These are phyloP conservation scores for Saturnispora saitoi DNA, from an alignment of 805 yeast species.

Conservation along the genomic window DNA sequence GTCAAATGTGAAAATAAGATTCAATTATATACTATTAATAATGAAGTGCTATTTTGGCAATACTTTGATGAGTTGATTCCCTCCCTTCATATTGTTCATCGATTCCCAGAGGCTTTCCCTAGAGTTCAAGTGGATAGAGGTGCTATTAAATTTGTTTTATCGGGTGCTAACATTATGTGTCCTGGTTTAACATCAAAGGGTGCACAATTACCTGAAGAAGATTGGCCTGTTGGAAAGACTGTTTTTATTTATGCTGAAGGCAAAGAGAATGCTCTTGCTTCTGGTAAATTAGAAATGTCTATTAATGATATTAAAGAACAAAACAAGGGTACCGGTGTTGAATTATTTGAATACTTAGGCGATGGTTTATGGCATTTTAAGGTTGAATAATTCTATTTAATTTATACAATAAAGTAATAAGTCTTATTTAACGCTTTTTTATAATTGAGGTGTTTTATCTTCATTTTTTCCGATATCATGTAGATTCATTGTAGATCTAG, in stretches of 20 bases:
- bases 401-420: not conserved
- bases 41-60: constrained; percentile 69
- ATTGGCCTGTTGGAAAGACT: constrained; percentile 55
- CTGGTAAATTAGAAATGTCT: constrained; percentile 82
- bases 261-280: constrained; percentile 81
- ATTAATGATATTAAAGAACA: constrained; percentile 76
- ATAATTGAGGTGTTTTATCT: not conserved
- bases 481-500: constrained; percentile 25
- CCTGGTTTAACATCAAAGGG: constrained; percentile 88
- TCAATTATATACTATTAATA: constrained; percentile 65
- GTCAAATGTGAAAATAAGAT: constrained; percentile 88
- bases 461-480: constrained; percentile 14
- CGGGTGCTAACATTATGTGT: constrained; percentile 96
- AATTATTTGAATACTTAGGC: constrained; percentile 72
- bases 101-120: constrained; percentile 78
- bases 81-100: constrained; percentile 63
- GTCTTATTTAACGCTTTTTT: not conserved
- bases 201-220: constrained; percentile 70
- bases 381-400: constrained; percentile 30
- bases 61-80: constrained; percentile 78
- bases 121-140: constrained; percentile 89
- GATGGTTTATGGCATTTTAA: constrained; percentile 77
- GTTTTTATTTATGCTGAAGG: constrained; percentile 89
- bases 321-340: constrained; percentile 88
- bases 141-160: constrained; percentile 88